phyloP scores from a whole-genome alignment of 345 rosid species.

The Turnera subulata region DNA sequence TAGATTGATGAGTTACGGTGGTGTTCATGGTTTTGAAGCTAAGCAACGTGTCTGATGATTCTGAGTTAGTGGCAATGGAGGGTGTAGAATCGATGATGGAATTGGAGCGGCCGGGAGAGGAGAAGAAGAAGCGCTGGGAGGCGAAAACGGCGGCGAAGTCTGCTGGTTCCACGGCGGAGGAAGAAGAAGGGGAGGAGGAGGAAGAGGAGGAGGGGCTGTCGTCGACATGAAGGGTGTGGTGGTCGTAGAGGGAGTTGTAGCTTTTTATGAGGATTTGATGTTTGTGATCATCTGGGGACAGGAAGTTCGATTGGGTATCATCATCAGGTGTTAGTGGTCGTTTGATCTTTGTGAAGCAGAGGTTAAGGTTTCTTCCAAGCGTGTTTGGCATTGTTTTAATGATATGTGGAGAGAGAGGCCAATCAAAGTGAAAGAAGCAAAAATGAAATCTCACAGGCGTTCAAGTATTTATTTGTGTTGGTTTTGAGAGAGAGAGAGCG shows the following conservation, averaged over 20 bases:
- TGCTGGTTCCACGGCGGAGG: slow-evolving; percentile 34
- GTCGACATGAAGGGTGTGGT: slow-evolving; percentile 10
- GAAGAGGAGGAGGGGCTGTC: slow-evolving; percentile 16
- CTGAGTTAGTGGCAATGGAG: slow-evolving; percentile 20
- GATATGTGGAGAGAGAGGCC: neutral
- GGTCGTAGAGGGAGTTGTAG: slow-evolving; percentile 44
- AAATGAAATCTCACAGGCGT: neutral
- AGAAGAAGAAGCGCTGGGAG: slow-evolving; percentile 85
- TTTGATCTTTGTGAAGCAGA: slow-evolving; percentile 48
- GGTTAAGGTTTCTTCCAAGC: slow-evolving; percentile 40
- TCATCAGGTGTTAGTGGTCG: slow-evolving; percentile 18
- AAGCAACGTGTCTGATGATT: slow-evolving; percentile 17
- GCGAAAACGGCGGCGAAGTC: slow-evolving; percentile 69
- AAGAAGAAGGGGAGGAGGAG: slow-evolving; percentile 14
- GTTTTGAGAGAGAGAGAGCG: too few relatives aligned
- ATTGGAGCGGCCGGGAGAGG: slow-evolving; percentile 86
- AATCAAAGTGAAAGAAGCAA: neutral
- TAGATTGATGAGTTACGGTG: neutral
- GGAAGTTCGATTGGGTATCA: slow-evolving; percentile 8
- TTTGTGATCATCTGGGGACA: slow-evolving; percentile 10
- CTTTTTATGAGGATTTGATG: slow-evolving; percentile 26
- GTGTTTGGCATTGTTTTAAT: slow-evolving; percentile 25
- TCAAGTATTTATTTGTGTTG: neutral
- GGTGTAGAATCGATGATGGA: slow-evolving; percentile 67
- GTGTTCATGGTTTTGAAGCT: neutral